Conservation (phyloP, 768 basidiomycete species). For the Megacollybia marginata region DNA sequence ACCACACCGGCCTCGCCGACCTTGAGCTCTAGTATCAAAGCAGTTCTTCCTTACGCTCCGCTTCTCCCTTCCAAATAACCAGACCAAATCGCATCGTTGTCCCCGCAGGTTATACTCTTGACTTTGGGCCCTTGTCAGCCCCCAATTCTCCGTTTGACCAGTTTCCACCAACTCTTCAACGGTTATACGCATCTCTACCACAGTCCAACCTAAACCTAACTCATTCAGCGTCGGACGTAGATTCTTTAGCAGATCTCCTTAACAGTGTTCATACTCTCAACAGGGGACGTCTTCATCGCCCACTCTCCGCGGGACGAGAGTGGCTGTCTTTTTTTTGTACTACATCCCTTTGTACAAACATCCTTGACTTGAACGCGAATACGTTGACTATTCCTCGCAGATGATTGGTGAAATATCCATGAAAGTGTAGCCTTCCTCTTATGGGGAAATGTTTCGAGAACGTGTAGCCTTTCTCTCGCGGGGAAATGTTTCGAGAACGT, state of each 20-base stretch:
- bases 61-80: background rate
- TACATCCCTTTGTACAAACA: too few relatives aligned
- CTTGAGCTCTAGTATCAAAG: constrained; percentile 3
- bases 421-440: too few relatives aligned
- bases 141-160: constrained; percentile 29
- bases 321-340: too few relatives aligned
- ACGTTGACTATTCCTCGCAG: too few relatives aligned
- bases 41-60: constrained; percentile 2
- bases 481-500: too few relatives aligned
- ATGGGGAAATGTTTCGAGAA: too few relatives aligned
- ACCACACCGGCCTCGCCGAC: constrained; percentile 17
- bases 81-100: constrained; percentile 23
- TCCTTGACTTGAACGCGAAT: too few relatives aligned
- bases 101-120: constrained; percentile 26
- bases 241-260: constrained; percentile 2
- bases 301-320: too few relatives aligned
- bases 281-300: constrained; percentile 3
- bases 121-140: constrained; percentile 31
- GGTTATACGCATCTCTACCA: constrained; percentile 9
- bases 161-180: constrained; percentile 12
- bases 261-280: constrained; percentile 1
- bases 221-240: constrained; percentile 2
- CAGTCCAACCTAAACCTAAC: constrained; percentile 1
- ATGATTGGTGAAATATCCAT: too few relatives aligned
- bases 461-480: too few relatives aligned